Evolutionary conservation across 192 early-diverging fungal genomes (phyloP), one percentile per base, ranked within the genome.

Genomic region (Dispira parvispora): DNA sequence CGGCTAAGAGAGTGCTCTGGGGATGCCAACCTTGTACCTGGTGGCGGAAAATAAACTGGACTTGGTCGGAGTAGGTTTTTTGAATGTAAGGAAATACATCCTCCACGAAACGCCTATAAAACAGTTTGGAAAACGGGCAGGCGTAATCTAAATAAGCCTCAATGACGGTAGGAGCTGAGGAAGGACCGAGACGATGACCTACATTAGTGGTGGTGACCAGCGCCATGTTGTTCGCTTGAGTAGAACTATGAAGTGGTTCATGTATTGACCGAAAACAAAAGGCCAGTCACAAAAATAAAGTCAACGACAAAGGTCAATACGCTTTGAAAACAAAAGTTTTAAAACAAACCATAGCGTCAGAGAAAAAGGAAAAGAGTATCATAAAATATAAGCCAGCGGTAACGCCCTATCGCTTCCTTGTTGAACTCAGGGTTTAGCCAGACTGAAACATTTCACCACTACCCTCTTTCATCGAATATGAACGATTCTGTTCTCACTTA

Each of bases 1-100:
- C 89, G 62, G 89, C 84, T 55, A 88, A 67, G 28, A 88, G 61
- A 5, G 84, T 85, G 1, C 83, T 85, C 23, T 70, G 67, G 0
- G 88, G 87, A 68, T 92, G 88, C 89, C 89, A 90, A 0, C 87
- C 84, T 62, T 91, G 89, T 52, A 92, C 75, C 69, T 92, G 89
- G 64, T 92, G 86, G 18, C 88, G 75, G 67, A 92, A 84, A 16
- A 86, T 68, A 49, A 92, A 68, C 43, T 84, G 75, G 2, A 85
- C 69, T 27, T 79, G 65, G 6, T 61, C 64, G 25, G 78, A 65
- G 42, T 78, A 69, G 26, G 65, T 16, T 23, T 72, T 12, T 3
- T 69, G 62, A 11, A 84, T 52, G 49, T 67, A 76, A 8, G 85
- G 82, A 52, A 83, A 38, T 14, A 89, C 73, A 57, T 82, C 71